Percentiles rank a stretch among this genome's conserved stretches.
Conservation (phyloP, 495 filamentous ascomycete genomes). For the Tetracladium setigerum region DNA sequence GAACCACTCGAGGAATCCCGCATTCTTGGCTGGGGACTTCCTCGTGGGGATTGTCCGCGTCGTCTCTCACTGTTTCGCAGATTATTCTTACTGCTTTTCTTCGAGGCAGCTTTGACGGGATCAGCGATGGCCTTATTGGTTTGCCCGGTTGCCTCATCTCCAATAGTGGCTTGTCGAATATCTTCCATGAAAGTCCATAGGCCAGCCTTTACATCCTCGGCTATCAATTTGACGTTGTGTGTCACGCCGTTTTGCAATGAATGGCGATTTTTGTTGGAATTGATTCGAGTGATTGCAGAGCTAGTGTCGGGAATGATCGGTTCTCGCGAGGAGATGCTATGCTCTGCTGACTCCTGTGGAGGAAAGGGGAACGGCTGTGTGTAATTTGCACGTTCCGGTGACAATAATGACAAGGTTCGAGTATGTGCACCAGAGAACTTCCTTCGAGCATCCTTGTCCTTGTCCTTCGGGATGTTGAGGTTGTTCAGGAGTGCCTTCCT, state of each 20-base stretch:
- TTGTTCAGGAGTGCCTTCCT: constrained; percentile 47
- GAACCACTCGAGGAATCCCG: constrained; percentile 23
- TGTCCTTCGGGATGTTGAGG: constrained; percentile 33
- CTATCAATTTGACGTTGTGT: constrained; percentile 63
- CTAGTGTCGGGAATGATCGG: constrained; percentile 20
- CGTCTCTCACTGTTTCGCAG: constrained; percentile 26
- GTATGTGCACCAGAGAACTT: constrained; percentile 55
- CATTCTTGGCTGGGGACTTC: constrained; percentile 18
- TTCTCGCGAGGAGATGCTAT: constrained; percentile 4
- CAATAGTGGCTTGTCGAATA: constrained; percentile 87
- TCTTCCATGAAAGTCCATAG: constrained; percentile 98
- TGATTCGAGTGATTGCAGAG: constrained; percentile 13
- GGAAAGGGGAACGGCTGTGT: constrained; percentile 30
- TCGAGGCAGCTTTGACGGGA: constrained; percentile 24
- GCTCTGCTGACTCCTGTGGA: constrained; percentile 9
- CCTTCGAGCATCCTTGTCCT: constrained; percentile 45
- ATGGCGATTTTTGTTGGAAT: constrained; percentile 10
- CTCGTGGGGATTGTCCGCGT: constrained; percentile 32
- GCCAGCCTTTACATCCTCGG: constrained; percentile 80
- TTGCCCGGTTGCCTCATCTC: constrained; percentile 70
- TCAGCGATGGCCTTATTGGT: constrained; percentile 31
- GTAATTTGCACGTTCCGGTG: constrained; percentile 45
- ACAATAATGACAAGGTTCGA: constrained; percentile 74
- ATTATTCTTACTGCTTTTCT: constrained; percentile 28
- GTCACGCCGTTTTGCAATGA: constrained; percentile 21